These are phyloP conservation scores for Claviceps cyperi DNA, from an alignment of 2,329 filamentous ascomycete genomes.

Conservation along the genomic window DNA sequence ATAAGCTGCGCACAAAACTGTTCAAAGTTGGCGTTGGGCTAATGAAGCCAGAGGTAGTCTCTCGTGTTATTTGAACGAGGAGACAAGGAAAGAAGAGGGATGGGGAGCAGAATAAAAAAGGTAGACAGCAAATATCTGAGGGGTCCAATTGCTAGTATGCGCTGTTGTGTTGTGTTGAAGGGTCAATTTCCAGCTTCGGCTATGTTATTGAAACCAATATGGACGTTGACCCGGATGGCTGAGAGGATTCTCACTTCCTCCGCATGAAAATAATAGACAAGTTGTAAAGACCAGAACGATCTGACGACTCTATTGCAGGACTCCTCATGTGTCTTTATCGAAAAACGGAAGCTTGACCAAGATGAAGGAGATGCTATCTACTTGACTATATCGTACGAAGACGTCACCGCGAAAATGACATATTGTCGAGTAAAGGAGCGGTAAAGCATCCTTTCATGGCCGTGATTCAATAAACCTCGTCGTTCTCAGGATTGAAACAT, in stretches of 20 bases:
- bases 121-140: not conserved
- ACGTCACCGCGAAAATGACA: not conserved
- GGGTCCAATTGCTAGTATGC: not conserved
- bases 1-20: not conserved
- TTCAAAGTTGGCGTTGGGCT: not conserved
- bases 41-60: not conserved
- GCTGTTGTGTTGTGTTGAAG: not conserved
- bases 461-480: slow-evolving; percentile 8
- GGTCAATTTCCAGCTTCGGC: not conserved
- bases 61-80: not conserved
- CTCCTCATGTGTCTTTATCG: slow-evolving; percentile 1
- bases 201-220: not conserved
- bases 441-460: slow-evolving; percentile 4
- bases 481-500: slow-evolving; percentile 11
- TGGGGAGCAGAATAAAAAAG: not conserved
- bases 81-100: not conserved
- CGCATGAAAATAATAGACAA: not conserved
- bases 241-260: not conserved
- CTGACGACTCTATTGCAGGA: not conserved
- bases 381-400: slow-evolving; percentile 1
- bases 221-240: not conserved
- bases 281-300: not conserved
- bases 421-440: slow-evolving; percentile 3
- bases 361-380: not conserved
- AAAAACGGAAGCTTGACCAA: not conserved